Base-by-base conservation (phyloP, 345 rosid genomes). In the Physaria fendleri region DNA sequence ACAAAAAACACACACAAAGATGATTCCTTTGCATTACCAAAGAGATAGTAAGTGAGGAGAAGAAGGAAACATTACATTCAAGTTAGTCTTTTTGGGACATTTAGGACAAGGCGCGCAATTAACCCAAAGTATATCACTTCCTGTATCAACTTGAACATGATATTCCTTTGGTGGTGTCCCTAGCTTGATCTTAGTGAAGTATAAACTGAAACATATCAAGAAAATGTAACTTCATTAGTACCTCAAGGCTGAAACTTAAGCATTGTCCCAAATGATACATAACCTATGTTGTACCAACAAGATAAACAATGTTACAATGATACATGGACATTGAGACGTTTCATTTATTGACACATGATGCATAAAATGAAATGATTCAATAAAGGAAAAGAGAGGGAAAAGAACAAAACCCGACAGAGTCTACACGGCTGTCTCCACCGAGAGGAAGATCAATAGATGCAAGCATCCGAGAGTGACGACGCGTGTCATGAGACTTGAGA, bases 101-200 rank as follows among this genome's bases (percentile, higher is more conserved):
- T 65, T 84, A 18, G 51, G 45, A 29, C 98, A 92, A 8, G 73
- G 85, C 15, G 30, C 66, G 30, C 96, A 84, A 62, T 88, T 92
- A 37, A 92, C 84, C 98, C 98, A 92, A 4, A 92, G 74, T 69
- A 82, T 74, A 74, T 91, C 98, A 71, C 96, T 91, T 57, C 98
- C 96, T 7, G 96, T 88, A 43, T 91, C 98, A 49, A 91, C 87
- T 79, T 91, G 98, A 32, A 92, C 98, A 28, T 69, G 77, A 59
- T 78, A 84, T 21, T 88, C 93, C 65, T 77, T 76, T 44, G 96
- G 46, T 23, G 98, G 98, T 8, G 68, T 65, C 38, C 96, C 98
- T 1, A 92, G 63, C 42, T 79, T 82, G 66, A 88, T 78, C 71
- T 66, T 77, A 4, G 93, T 76, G 55, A 71, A 92, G 78, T 88